These are phyloP conservation scores for Yarrowia bubula DNA, from an alignment of 805 yeast species.

Conservation along the genomic window DNA sequence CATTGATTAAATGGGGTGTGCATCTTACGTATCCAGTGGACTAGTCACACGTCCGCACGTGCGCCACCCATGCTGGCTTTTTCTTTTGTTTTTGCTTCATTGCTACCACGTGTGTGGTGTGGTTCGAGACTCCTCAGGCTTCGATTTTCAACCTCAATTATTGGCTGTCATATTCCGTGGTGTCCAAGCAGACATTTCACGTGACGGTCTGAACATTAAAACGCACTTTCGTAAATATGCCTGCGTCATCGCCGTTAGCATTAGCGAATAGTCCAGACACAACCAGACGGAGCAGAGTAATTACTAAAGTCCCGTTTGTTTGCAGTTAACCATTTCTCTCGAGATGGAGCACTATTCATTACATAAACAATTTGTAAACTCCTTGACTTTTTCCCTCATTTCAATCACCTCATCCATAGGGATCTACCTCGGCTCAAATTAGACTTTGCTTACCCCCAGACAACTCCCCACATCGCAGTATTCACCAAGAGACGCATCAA, in stretches of 20 bases:
- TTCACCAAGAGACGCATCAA: neutral
- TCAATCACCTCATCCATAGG: neutral
- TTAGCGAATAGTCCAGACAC: slow-evolving; percentile 2
- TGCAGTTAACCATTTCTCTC: too few species aligned
- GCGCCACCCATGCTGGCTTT: neutral
- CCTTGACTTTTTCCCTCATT: neutral
- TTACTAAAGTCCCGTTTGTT: too few species aligned
- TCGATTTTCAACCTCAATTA: neutral
- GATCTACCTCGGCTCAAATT: slow-evolving; percentile 10
- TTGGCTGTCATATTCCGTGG: slow-evolving; percentile 5
- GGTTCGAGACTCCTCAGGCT: neutral
- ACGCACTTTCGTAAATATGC: slow-evolving; percentile 4
- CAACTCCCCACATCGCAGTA: slow-evolving; percentile 15
- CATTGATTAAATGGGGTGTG: too few species aligned
- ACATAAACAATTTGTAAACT: neutral
- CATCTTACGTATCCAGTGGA: too few species aligned
- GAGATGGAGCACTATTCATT: too few species aligned
- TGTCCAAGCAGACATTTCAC: slow-evolving; percentile 3
- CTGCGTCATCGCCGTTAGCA: slow-evolving; percentile 17
- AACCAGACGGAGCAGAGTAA: neutral
- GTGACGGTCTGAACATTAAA: neutral
- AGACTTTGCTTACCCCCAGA: slow-evolving; percentile 19
- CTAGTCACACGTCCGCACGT: too few species aligned
- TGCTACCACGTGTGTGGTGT: neutral
- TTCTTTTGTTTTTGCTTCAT: neutral